phyloP scores from a whole-genome alignment of 345 rosid genomes.

The Rhodomyrtus tomentosa region DNA sequence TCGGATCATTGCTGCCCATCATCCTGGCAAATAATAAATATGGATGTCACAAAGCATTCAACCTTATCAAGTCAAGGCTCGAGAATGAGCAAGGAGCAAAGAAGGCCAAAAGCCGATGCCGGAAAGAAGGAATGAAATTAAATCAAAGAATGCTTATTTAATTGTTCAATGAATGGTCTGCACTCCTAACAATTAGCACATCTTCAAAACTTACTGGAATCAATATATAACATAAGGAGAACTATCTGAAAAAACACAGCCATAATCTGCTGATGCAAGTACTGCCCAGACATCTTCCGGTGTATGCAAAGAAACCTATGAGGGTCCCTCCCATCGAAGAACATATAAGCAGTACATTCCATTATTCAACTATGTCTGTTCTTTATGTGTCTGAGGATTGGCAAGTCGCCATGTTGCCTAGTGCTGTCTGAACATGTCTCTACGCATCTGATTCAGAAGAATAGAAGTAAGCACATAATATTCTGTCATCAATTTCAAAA shows the following conservation, averaged over 20 bases:
- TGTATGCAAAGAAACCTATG: neutral
- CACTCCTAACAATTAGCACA: neutral
- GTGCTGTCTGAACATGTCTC: neutral
- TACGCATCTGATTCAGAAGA: neutral
- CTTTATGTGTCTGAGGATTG: neutral
- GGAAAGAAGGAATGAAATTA: neutral
- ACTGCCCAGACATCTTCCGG: neutral
- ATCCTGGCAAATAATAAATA: neutral
- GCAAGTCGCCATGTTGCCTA: neutral
- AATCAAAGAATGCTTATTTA: neutral
- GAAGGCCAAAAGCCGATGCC: neutral
- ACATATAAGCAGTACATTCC: neutral
- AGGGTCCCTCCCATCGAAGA: neutral
- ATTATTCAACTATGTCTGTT: neutral
- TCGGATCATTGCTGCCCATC: neutral
- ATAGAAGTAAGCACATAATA: neutral
- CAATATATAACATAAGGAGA: neutral
- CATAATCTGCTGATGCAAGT: neutral
- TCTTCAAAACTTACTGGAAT: neutral
- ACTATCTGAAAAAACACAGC: neutral
- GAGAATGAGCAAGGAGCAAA: neutral
- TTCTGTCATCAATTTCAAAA: neutral
- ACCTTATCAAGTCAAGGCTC: neutral
- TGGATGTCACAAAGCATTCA: neutral
- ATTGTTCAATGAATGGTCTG: neutral